Base-by-base conservation (phyloP, 495 filamentous ascomycete genomes). In the Podospora comata region DNA sequence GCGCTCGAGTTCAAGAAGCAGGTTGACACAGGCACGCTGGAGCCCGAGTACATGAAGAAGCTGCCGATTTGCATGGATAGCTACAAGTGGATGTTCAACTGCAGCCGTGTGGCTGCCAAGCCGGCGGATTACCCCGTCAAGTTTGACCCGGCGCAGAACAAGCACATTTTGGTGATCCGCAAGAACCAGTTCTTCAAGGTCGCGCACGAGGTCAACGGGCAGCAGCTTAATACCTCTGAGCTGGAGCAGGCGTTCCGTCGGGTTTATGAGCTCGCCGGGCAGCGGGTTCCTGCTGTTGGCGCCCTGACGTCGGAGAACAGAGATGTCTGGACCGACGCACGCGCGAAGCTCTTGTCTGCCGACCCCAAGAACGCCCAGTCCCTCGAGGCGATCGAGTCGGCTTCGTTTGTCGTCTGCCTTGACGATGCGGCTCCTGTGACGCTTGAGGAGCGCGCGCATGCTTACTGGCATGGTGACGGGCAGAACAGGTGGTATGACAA, bases 61-160 rank as follows among this genome's bases (percentile, higher is more conserved):
- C 86, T 91, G 67, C 96, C 96, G 65, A 92, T 97, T 76, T 94
- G 92, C 79, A 98, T 98, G 96, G 91, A 90, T 85, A 91, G 90
- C 67, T 97, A 97, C 84, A 84, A 97, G 82, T 99, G 90, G 88
- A 98, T 99, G 96, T 99, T 99, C 87, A 97, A 99, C 79, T 84
- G 85, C 78, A 92, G 89, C 81, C 90, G 96, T 67, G 87, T 97
- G 39, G 91, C 96, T n/a, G 89, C 88, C 64, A 90, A 89, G 72
- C 87, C 89, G 3, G 88, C 86, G 7, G 96, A 99, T 72, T 88
- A 90, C 77, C 92, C 92, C 2, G 84, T 91, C 78, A 97, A 96
- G 80, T 97, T 90, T 77, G 77, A 88, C 20, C 84, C 85, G 57
- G 70, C 86, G 54, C 87, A 91, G 71, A 86, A 96, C 84, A 87